Evolutionary conservation across 164 flowering plant genomes (phyloP), one percentile per base, ranked within the genome.

Genomic region (Platanus orientalis): DNA sequence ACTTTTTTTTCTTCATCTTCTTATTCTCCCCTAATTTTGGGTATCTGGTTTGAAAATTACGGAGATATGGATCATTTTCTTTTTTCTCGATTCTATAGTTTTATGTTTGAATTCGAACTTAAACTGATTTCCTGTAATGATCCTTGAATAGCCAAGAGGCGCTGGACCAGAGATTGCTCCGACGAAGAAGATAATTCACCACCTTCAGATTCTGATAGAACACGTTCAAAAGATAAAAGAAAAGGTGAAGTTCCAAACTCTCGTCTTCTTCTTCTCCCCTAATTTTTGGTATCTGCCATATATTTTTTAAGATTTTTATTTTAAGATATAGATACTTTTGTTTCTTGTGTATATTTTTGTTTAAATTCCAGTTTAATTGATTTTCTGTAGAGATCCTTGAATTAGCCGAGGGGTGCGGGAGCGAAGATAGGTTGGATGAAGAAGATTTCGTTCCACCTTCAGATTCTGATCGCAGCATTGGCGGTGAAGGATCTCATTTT

Each of bases 131-230:
- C 42, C 9, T 36, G 3, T 1, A 36, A 36, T 7, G 42, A 36
- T 36, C 42, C 42, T 36, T 40, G 32, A 54, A 49, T 57, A 70
- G 69, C 58, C 7, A 28, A 62, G 23, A 54, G 45, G 29, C 7
- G 28, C 14, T 34, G n/a, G 57, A 9, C 2, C 14, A 24, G 1
- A 21, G 73, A 62, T 42, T 23, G 25, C 56, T 67, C 62, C 28
- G 78, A 62, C 23, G 63, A 65, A 23, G 80, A 69, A 20, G 63
- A 60, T 59, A 34, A n/a, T 49, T 61, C 23, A 24, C 49, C 59
- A 0, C 26, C 50, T 20, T 62, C 72, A n/a, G 77, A 74, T 65
- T 70, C 75, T 25, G 78, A 75, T 67, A 21, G 5, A 7, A n/a
- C n/a, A n/a, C n/a, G n/a, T n/a, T n/a, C n/a, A n/a, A n/a, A n/a